Evolutionary conservation across 2,329 filamentous ascomycete species (phyloP).

Genomic region (Paraphoma chrysanthemicola): DNA sequence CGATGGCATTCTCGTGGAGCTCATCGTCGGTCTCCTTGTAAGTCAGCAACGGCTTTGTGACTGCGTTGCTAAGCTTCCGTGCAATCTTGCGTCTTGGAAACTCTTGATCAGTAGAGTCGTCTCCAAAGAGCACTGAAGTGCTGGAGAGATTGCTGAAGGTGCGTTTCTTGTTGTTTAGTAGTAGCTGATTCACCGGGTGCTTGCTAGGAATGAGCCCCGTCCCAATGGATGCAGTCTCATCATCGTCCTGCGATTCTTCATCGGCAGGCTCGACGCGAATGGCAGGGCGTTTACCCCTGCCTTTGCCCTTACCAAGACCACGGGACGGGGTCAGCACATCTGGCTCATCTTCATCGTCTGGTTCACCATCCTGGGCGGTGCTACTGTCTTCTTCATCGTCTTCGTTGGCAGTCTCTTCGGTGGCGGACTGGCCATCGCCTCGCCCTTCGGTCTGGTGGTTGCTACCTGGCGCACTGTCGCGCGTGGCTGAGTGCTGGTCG

Average conservation of each 20-base stretch:
- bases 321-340: slow-evolving; percentile 43
- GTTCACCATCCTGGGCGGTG: slow-evolving; percentile 34
- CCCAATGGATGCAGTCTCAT: slow-evolving; percentile 35
- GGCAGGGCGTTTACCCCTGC: slow-evolving; percentile 44
- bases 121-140: slow-evolving; percentile 46
- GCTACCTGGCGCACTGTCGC: slow-evolving; percentile 25
- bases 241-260: slow-evolving; percentile 37
- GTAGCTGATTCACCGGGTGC: slow-evolving; percentile 33
- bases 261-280: slow-evolving; percentile 45
- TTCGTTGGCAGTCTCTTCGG: slow-evolving; percentile 39
- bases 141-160: slow-evolving; percentile 49
- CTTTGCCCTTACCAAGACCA: slow-evolving; percentile 40
- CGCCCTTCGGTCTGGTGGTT: slow-evolving; percentile 30
- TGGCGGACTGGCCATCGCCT: slow-evolving; percentile 34
- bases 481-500: slow-evolving; percentile 26
- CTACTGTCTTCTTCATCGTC: slow-evolving; percentile 46
- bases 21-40: slow-evolving; percentile 38
- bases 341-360: slow-evolving; percentile 47
- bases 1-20: slow-evolving; percentile 44
- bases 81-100: slow-evolving; percentile 49
- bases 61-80: slow-evolving; percentile 43
- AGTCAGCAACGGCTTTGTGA: slow-evolving; percentile 42
- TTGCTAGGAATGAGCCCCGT: slow-evolving; percentile 40
- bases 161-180: slow-evolving; percentile 46
- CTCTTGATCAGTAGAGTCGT: slow-evolving; percentile 38